Conservation (phyloP, 129 eudicot genomes). For the Heracleum sosnowskyi region DNA sequence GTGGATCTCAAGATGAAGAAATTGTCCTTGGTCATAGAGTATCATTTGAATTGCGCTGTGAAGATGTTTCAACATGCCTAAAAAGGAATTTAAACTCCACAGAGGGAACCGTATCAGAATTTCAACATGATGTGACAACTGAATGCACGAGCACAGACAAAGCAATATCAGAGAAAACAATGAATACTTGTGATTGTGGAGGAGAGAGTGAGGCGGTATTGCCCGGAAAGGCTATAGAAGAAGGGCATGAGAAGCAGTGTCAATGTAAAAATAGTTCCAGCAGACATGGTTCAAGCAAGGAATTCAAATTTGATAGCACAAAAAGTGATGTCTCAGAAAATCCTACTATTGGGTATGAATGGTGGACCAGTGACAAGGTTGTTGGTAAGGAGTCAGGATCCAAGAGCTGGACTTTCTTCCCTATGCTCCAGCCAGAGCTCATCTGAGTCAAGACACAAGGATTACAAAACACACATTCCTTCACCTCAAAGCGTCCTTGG, state of each 20-base stretch:
- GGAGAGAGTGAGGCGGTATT: conserved; percentile 23
- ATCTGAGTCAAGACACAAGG: conserved; percentile 31
- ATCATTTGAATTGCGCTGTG: conserved; percentile 62
- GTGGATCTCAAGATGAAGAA: conserved; percentile 42
- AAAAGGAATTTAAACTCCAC: conserved; percentile 34
- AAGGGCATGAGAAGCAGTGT: conserved; percentile 35
- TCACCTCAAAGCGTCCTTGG: neutral
- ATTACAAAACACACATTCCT: neutral
- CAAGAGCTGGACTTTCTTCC: conserved; percentile 80
- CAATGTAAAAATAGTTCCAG: conserved; percentile 34
- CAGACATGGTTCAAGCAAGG: conserved; percentile 57
- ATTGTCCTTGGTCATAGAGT: conserved; percentile 56
- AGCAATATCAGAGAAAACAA: conserved; percentile 13
- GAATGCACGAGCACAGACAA: conserved; percentile 16
- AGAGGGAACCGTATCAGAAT: conserved; percentile 21
- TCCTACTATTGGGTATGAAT: conserved; percentile 35
- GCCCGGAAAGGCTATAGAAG: conserved; percentile 22
- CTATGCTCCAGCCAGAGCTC: conserved; percentile 71
- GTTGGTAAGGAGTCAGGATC: conserved; percentile 45
- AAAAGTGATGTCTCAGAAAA: conserved; percentile 37
- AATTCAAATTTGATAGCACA: conserved; percentile 69
- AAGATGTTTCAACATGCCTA: conserved; percentile 26
- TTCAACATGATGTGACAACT: conserved; percentile 13
- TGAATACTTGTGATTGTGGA: conserved; percentile 27
- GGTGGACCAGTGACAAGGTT: conserved; percentile 63